Percentiles rank a stretch among this genome's conserved stretches.
Conservation (phyloP, 2,329 filamentous ascomycete genomes). For the Colletotrichum somersetense region DNA sequence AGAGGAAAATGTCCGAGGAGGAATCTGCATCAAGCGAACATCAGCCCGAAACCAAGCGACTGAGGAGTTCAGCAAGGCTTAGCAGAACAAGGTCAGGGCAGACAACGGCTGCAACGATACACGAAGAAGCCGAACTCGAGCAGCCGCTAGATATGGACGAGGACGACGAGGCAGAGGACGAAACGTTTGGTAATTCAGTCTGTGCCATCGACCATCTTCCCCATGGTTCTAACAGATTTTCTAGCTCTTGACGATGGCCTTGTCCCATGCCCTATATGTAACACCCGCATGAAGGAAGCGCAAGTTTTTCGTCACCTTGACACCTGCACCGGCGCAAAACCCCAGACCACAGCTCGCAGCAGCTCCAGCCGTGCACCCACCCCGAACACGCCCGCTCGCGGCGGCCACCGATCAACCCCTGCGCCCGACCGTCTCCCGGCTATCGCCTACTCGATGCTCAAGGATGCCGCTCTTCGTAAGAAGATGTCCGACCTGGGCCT, state of each 20-base stretch:
- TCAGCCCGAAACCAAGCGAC: conserved; percentile 58
- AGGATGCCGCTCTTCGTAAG: conserved; percentile 80
- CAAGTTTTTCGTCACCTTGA: conserved; percentile 87
- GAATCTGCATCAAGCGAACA: conserved; percentile 35
- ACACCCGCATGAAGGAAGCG: conserved; percentile 81
- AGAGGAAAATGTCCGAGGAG: conserved; percentile 63
- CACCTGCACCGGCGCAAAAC: conserved; percentile 62
- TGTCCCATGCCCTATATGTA: conserved; percentile 87
- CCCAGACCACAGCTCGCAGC: neutral
- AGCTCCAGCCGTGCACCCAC: conserved; percentile 15
- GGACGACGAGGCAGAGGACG: conserved; percentile 27
- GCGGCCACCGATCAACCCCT: conserved; percentile 50
- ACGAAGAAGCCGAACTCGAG: conserved; percentile 10
- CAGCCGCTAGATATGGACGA: conserved; percentile 37
- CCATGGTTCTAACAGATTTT: conserved; percentile 35
- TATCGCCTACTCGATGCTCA: conserved; percentile 89
- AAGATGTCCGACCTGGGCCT: conserved; percentile 87
- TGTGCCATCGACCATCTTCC: neutral
- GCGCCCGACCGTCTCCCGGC: conserved; percentile 76
- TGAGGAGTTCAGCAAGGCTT: conserved; percentile 65
- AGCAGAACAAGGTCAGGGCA: conserved; percentile 58
- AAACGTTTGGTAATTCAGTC: conserved; percentile 22
- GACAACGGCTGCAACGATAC: conserved; percentile 52
- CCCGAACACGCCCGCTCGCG: conserved; percentile 13
- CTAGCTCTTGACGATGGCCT: conserved; percentile 74